phyloP scores from a whole-genome alignment of 225 moss, liverwort and hornwort genomes.

The Polytrichum formosum region DNA sequence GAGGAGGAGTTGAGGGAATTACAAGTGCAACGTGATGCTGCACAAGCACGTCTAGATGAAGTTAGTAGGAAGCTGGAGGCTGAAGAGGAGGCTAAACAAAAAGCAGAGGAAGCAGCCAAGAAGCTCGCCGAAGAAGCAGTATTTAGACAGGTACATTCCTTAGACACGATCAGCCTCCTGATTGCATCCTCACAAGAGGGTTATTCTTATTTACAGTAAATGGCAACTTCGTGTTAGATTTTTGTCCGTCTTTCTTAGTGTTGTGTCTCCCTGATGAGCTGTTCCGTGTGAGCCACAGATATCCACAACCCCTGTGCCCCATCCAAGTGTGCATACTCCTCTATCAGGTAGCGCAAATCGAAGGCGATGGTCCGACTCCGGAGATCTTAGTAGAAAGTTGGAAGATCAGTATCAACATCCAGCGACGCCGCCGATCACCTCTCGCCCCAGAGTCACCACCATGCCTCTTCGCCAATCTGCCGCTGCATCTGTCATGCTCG shows the following conservation, averaged over 20 bases:
- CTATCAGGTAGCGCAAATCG: conserved; percentile 4
- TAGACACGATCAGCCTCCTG: too few species aligned
- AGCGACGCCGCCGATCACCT: conserved; percentile 18
- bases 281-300: neutral
- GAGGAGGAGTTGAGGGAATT: conserved; percentile 53
- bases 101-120: conserved; percentile 28
- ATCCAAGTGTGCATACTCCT: neutral
- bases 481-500: conserved; percentile 61
- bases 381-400: conserved; percentile 12
- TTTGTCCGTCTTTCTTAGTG: too few species aligned
- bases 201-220: too few species aligned
- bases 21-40: conserved; percentile 53
- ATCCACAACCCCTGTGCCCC: neutral
- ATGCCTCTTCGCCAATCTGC: conserved; percentile 52
- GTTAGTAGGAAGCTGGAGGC: conserved; percentile 49
- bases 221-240: too few species aligned
- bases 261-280: too few species aligned
- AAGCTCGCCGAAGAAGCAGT: conserved; percentile 4
- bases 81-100: conserved; percentile 34
- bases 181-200: too few species aligned
- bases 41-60: conserved; percentile 52
- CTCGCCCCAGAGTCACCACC: conserved; percentile 29
- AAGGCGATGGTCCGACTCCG: conserved; percentile 15
- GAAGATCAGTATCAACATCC: conserved; percentile 6
- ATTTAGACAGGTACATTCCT: conserved; percentile 1